phyloP scores from a whole-genome alignment of 1,284 basidiomycete species.

The Calocybe gambosa region DNA sequence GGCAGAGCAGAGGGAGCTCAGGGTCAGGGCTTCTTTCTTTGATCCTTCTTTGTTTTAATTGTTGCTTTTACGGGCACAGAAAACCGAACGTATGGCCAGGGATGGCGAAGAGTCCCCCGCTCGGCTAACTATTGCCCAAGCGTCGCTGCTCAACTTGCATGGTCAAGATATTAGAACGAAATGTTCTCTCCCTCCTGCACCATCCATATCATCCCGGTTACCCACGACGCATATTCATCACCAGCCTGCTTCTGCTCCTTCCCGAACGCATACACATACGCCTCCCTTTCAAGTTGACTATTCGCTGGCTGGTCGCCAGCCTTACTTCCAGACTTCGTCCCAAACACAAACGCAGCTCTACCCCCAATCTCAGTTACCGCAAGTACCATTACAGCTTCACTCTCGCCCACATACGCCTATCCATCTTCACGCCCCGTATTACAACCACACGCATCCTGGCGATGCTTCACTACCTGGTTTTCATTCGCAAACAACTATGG shows the following conservation, averaged over 20 bases:
- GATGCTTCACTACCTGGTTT: conserved; percentile 8
- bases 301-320: conserved; percentile 23
- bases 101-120: conserved; percentile 57
- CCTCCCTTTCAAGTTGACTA: conserved; percentile 31
- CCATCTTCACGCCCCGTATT: neutral
- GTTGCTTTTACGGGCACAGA: no score
- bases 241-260: neutral
- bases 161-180: conserved; percentile 44
- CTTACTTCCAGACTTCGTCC: conserved; percentile 1
- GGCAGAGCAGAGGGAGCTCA: conserved; percentile 42
- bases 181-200: conserved; percentile 3
- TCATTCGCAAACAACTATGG: conserved; percentile 19
- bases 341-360: conserved; percentile 1
- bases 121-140: conserved; percentile 69
- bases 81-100: conserved; percentile 37
- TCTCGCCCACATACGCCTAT: conserved; percentile 2
- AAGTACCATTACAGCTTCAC: neutral
- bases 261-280: conserved; percentile 9
- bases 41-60: neutral
- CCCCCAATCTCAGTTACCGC: neutral
- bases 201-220: no score
- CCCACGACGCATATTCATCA: neutral
- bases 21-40: conserved; percentile 27
- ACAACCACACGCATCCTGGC: neutral
- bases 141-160: conserved; percentile 66